These are phyloP conservation scores for Boletus hoseneyae DNA, from an alignment of 1,284 basidiomycete species.

Conservation along the genomic window DNA sequence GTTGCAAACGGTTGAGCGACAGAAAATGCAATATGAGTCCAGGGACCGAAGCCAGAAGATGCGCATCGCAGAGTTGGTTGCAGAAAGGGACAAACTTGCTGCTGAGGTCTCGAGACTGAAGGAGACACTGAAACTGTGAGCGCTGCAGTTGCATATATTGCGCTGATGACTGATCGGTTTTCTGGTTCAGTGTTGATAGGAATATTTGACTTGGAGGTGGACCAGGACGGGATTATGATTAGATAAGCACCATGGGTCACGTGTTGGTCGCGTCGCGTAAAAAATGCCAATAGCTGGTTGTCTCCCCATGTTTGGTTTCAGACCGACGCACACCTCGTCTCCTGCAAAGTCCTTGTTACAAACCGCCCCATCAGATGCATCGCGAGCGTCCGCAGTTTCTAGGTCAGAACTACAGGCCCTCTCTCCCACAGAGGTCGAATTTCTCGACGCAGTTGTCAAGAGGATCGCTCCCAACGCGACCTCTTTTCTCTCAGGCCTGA, in stretches of 20 bases:
- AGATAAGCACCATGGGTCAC: constrained; percentile 27
- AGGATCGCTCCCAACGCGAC: constrained; percentile 63
- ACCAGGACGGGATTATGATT: too few relatives aligned
- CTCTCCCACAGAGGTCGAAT: constrained; percentile 56
- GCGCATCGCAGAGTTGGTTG: constrained; percentile 23
- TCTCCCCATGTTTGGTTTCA: constrained; percentile 30
- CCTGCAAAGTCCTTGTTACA: constrained; percentile 25
- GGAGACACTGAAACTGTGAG: constrained; percentile 19
- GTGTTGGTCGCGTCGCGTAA: constrained; percentile 30
- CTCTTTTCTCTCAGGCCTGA: constrained; percentile 73
- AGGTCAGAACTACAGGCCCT: constrained; percentile 57
- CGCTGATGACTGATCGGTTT: background rate
- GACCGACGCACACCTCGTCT: constrained; percentile 30
- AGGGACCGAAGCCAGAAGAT: constrained; percentile 24
- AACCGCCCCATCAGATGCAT: constrained; percentile 37
- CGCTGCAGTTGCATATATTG: background rate
- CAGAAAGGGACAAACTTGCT: constrained; percentile 20
- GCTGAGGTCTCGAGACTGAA: constrained; percentile 18
- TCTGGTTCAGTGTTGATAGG: too few relatives aligned
- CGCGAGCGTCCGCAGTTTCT: constrained; percentile 45
- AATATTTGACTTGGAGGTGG: too few relatives aligned
- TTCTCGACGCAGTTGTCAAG: constrained; percentile 70
- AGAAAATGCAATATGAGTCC: constrained; percentile 25
- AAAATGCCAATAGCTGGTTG: background rate
- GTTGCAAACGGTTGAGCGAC: constrained; percentile 21